These are phyloP conservation scores for Dactylellina parvicollis DNA, from an alignment of 2,329 filamentous ascomycete species.

Conservation along the genomic window DNA sequence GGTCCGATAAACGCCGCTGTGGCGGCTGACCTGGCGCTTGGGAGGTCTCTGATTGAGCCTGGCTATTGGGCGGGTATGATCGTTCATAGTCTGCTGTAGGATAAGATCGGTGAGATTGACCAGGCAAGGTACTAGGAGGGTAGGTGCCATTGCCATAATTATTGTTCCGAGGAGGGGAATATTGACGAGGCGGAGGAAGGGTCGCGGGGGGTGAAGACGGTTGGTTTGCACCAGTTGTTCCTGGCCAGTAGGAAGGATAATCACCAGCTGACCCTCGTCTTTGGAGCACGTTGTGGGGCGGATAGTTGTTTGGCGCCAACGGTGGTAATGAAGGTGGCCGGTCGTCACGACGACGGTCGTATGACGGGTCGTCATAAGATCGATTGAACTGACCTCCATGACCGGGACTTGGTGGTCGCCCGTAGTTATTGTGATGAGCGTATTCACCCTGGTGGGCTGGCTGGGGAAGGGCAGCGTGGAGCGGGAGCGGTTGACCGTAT, in stretches of 20 bases:
- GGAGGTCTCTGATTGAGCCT: conserved; percentile 10
- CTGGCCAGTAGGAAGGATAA: conserved; percentile 53
- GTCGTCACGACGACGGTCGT: conserved; percentile 57
- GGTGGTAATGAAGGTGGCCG: conserved; percentile 61
- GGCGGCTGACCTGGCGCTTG: conserved; percentile 11
- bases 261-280: conserved; percentile 56
- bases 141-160: conserved; percentile 34
- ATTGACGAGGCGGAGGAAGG: conserved; percentile 50
- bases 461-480: conserved; percentile 54
- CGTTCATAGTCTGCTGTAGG: conserved; percentile 40
- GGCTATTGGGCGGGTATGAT: conserved; percentile 14
- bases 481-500: conserved; percentile 61
- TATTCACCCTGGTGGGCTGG: conserved; percentile 52
- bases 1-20: conserved; percentile 37
- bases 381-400: conserved; percentile 36
- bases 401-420: conserved; percentile 35
- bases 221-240: conserved; percentile 29
- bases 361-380: conserved; percentile 58
- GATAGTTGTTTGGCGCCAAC: conserved; percentile 58
- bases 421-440: conserved; percentile 53
- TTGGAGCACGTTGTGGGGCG: conserved; percentile 51
- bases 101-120: conserved; percentile 32
- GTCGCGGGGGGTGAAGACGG: conserved; percentile 49
- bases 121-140: conserved; percentile 23
- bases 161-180: conserved; percentile 34